Evolutionary conservation across 805 yeast genomes (phyloP), one percentile per base, ranked within the genome.

Genomic region (Yamadazyma laniorum): DNA sequence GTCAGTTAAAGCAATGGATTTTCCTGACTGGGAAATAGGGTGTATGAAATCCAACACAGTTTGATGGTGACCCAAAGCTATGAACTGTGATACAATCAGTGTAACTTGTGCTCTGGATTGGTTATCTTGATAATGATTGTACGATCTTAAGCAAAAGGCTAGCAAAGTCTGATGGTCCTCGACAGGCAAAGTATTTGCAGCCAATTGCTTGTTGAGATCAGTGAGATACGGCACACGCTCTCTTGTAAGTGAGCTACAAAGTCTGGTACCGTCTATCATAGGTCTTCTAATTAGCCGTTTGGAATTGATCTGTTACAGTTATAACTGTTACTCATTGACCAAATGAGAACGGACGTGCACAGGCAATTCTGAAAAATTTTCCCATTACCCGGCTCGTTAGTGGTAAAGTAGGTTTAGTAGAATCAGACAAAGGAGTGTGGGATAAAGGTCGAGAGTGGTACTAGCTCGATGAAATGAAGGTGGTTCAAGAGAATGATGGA

Each of bases 1-100:
- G 55, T 79, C 86, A 2, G 76, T 63, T 4, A 73, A 55, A 1
- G 91, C 84, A 41, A 73, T 65, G 19, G 45, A 31, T 12, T 35
- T 32, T 9, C 27, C 19, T n/a, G 43, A 26, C 18, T 18, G 12
- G 6, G 35, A 14, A 17, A 42, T 22, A 8, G 46, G 44, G 15
- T 56, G 39, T 29, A 79, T 63, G 48, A 65, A 76, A 23, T 61
- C 65, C 18, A 57, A 45, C 37, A 72, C 70, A 51, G 62, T 52
- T 40, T 64, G 59, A n/a, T 53, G 47, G 6, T 72, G 45, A 18
- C 76, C 58, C 14, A 51, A 48, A 7, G 56, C 54, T n/a, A 39
- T 34, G 34, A 17, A 44, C 11, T 34, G 18, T 2, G 17, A 16
- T 36, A 81, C 68, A 3, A 72, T 61, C 11, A 55, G 45, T 21